Evolutionary conservation across 306 rosid species (phyloP), one percentile per base, ranked within the genome.

Genomic region (Pyrus communis): DNA sequence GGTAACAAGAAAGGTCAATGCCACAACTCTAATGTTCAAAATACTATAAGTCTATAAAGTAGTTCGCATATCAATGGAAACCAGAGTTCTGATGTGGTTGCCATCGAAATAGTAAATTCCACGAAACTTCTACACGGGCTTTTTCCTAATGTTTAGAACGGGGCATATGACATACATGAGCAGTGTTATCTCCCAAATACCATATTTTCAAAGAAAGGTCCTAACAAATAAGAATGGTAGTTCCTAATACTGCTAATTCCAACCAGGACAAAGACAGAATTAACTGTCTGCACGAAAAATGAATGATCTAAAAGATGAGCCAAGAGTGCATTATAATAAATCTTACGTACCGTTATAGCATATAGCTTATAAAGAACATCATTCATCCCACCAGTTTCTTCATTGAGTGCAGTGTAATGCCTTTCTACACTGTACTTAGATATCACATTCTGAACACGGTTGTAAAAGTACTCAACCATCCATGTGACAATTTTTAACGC

Each of bases 321-420:
- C 35, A 60, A 73, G 12, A 17, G 73, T 77, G 45, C 64, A 14
- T 70, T 4, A 45, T 8, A 65, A 33, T 14, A 27, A 54, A 52
- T 67, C 80, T 73, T 75, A 78, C 95, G 1, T 74, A 95, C 99
- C 11, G 99, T 89, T 70, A 96, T 10, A 46, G 69, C 73, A 78
- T 85, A 96, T 76, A 96, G 85, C 77, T 78, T 87, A 80, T 96
- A 96, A 45, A 96, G 97, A 75, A 96, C 86, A 76, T 96, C 99
- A 86, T 96, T 96, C 99, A 96, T 96, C 82, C 99, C 99, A 66
- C 99, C 99, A 21, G 93, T 82, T 85, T 96, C 99, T 75, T 89
- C 93, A 82, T 96, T 92, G 66, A 84, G 83, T 55, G 97, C 59
- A 25, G 46, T 27, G 76, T 92, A 96, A 77, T 91, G 97, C 74